Conservation (phyloP, 441 rosid genomes). For the Omphalea diandra region DNA sequence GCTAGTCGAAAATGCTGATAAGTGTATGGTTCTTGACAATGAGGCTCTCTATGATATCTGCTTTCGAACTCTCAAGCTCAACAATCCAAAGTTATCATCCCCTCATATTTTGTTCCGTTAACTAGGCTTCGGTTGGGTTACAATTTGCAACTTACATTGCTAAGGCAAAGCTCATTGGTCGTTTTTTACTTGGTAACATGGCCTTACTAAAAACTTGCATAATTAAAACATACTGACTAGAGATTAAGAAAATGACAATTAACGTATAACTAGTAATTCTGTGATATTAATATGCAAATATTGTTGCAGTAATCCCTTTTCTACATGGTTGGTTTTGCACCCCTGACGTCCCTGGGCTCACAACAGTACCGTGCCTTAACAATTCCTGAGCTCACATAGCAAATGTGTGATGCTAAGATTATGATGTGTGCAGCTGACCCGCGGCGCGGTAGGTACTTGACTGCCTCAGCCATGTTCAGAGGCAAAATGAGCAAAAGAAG, state of each 20-base stretch:
- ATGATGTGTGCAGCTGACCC: slow-evolving; percentile 57
- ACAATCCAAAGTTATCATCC: slow-evolving; percentile 35
- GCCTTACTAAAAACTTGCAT: no score
- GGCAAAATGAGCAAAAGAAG: slow-evolving; percentile 55
- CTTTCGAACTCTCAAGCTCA: slow-evolving; percentile 48
- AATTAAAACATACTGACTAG: no score
- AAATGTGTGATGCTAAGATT: slow-evolving; percentile 52
- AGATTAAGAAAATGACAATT: no score
- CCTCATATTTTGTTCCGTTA: no score
- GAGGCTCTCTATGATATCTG: slow-evolving; percentile 52
- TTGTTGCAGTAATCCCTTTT: slow-evolving; percentile 53
- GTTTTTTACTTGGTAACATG: no score
- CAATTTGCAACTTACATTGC: no score
- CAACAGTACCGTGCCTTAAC: slow-evolving; percentile 50
- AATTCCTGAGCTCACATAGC: slow-evolving; percentile 52
- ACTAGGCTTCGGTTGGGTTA: no score
- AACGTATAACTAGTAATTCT: slow-evolving; percentile 44
- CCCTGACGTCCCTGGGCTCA: slow-evolving; percentile 45
- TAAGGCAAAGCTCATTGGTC: no score
- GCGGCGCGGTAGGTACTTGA: slow-evolving; percentile 42
- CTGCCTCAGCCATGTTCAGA: slow-evolving; percentile 47
- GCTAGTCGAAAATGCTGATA: slow-evolving; percentile 53
- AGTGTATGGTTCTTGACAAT: slow-evolving; percentile 50
- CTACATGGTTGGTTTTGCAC: slow-evolving; percentile 58
- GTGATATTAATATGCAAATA: no score